Percentiles rank a stretch among this genome's conserved stretches.
Conservation (phyloP, 148 eudicot species). For the Vaccinium vitisidaea region DNA sequence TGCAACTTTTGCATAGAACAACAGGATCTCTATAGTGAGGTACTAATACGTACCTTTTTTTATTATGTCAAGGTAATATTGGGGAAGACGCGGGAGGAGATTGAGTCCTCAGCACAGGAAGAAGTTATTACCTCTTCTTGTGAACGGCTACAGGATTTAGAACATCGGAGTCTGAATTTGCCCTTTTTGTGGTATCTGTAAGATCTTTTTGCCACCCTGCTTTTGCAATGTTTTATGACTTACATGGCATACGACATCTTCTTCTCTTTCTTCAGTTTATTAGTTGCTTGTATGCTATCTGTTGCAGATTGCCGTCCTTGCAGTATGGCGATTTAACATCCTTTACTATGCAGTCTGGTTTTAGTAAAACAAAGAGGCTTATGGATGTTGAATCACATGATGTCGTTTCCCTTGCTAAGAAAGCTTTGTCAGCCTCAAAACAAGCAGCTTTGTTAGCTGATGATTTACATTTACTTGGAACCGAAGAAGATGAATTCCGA, state of each 20-base stretch:
- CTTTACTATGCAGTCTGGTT: slow-evolving; percentile 25
- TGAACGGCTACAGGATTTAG: slow-evolving; percentile 41
- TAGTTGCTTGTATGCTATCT: slow-evolving; percentile 12
- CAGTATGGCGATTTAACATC: slow-evolving; percentile 32
- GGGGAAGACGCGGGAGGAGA: slow-evolving; percentile 38
- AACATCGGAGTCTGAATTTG: slow-evolving; percentile 50
- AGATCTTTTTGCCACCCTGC: slow-evolving; percentile 29
- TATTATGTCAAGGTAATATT: slow-evolving; percentile 34
- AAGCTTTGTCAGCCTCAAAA: slow-evolving; percentile 86
- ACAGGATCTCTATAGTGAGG: too few species aligned
- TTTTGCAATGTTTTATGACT: background rate
- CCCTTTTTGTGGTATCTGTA: slow-evolving; percentile 67
- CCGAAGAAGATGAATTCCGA: slow-evolving; percentile 36
- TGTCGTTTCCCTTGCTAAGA: slow-evolving; percentile 67
- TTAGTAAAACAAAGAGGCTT: slow-evolving; percentile 25
- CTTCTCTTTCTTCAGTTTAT: background rate
- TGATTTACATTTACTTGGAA: slow-evolving; percentile 33
- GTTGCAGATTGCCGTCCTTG: slow-evolving; percentile 52
- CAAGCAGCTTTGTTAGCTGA: slow-evolving; percentile 59
- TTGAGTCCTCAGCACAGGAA: slow-evolving; percentile 26
- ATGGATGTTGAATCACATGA: slow-evolving; percentile 37
- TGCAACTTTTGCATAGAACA: background rate
- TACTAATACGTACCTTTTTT: background rate
- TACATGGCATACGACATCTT: background rate
- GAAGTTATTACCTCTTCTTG: slow-evolving; percentile 33